Conservation (phyloP, 306 rosid species). For the Abrus precatorius region DNA sequence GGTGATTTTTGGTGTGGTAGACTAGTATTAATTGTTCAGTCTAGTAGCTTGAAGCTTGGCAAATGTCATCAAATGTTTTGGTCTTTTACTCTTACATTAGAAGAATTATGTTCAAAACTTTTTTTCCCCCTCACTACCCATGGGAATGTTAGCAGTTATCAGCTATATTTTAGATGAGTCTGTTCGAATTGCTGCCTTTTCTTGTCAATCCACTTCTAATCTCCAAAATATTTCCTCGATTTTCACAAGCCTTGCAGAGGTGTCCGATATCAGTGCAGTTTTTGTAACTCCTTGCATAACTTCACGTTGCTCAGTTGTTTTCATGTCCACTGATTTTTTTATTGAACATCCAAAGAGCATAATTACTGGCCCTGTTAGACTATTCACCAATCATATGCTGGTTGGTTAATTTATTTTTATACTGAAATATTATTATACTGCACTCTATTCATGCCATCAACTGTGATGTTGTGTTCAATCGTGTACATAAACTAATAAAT, state of each 20-base stretch:
- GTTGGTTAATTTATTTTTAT: not conserved
- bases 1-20: not conserved
- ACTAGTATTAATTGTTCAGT: not conserved
- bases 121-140: not conserved
- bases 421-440: not conserved
- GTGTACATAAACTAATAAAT: not conserved
- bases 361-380: not conserved
- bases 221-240: not conserved
- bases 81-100: not conserved
- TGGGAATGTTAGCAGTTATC: slow-evolving; percentile 2
- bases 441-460: not conserved
- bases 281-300: slow-evolving; percentile 3
- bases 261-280: not conserved
- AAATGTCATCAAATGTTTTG: not conserved
- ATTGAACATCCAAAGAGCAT: not conserved
- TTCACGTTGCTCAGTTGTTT: not conserved
- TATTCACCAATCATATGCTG: not conserved
- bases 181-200: not conserved
- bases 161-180: not conserved
- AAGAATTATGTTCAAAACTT: not conserved
- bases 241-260: not conserved
- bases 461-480: not conserved
- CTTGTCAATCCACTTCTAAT: not conserved
- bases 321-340: not conserved
- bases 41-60: not conserved